Evolutionary conservation across 345 rosid species (phyloP), one percentile per base, ranked within the genome.

Genomic region (Hibiscus trionum): DNA sequence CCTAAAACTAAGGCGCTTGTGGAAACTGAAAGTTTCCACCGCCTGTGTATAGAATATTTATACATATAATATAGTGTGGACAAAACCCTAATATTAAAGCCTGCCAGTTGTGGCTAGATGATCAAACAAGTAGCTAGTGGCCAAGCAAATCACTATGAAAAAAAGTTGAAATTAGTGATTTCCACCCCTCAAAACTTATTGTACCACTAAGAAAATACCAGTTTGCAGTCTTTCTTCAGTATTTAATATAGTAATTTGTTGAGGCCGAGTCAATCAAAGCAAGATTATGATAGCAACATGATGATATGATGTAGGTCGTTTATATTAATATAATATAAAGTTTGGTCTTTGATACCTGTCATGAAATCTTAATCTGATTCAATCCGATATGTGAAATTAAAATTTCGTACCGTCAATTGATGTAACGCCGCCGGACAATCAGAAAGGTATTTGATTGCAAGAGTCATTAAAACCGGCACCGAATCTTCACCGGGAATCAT

Each of bases 401-500:
- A 31, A 7, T 2, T 31, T 17, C 81, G 26, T 86, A 95, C 99
- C 82, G 84, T 88, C 42, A 90, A 65, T 58, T 83, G 93, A 67
- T 86, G 84, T 1, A 95, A 88, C 19, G 90, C 96, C 24, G 86
- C 64, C 0, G 98, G 96, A 76, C 79, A 88, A 77, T 90, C 93
- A 0, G 99, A 89, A 44, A 92, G 94, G 81, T 84, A 95, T 75
- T 90, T 90, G 4, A 89, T 74, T 42, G 99, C 94, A 21, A 0
- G 93, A 55, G 99, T 90, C 78, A 92, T 89, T 44, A 95, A 96
- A 72, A 95, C 80, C 0, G 99, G 99, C n/a, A 95, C 99, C 2
- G 99, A 95, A 81, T 92, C 99, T 62, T 95, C 98, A 15, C 99
- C 99, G 0, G 99, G 99, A 16, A 95, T 95, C 97, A 95, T 95